Evolutionary conservation across 2,329 filamentous ascomycete genomes (phyloP).

Genomic region (Parafenestella ontariensis): DNA sequence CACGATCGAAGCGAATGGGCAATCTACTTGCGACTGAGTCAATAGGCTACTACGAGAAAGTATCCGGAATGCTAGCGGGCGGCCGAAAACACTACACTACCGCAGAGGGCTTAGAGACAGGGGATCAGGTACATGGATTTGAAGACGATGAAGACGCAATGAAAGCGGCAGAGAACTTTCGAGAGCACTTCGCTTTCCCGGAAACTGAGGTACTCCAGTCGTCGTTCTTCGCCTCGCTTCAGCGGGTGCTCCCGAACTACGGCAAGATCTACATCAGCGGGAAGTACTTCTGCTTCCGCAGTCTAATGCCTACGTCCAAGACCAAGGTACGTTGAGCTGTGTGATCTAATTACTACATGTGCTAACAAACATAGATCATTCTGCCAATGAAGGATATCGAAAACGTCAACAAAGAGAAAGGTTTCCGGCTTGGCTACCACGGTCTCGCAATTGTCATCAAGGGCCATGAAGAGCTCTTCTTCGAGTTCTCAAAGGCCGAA

Average conservation of each 20-base stretch:
- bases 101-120: conserved; percentile 67
- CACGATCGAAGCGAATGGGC: conserved; percentile 80
- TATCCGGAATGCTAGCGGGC: conserved; percentile 96
- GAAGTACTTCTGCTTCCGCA: conserved; percentile 89
- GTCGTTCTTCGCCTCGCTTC: conserved; percentile 90
- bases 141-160: conserved; percentile 63
- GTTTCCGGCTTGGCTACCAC: conserved; percentile 89
- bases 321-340: conserved; percentile 66
- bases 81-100: conserved; percentile 88
- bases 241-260: conserved; percentile 87
- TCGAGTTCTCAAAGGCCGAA: conserved; percentile 83
- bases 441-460: conserved; percentile 92
- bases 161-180: conserved; percentile 72
- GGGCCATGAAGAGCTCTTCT: conserved; percentile 94
- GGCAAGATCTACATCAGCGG: conserved; percentile 96
- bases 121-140: conserved; percentile 65
- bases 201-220: conserved; percentile 82
- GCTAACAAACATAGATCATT: conserved; percentile 62
- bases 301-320: conserved; percentile 83
- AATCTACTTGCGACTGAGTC: conserved; percentile 85
- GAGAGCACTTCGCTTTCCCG: conserved; percentile 88
- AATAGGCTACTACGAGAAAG: conserved; percentile 95
- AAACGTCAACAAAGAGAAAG: conserved; percentile 92
- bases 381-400: conserved; percentile 90
- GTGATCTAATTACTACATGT: conserved; percentile 7